A percentile compares a stretch with the other conserved stretches of the same genome.
Conservation (phyloP, 352 stramenopile species). For the Saprolegnia parasitica region DNA sequence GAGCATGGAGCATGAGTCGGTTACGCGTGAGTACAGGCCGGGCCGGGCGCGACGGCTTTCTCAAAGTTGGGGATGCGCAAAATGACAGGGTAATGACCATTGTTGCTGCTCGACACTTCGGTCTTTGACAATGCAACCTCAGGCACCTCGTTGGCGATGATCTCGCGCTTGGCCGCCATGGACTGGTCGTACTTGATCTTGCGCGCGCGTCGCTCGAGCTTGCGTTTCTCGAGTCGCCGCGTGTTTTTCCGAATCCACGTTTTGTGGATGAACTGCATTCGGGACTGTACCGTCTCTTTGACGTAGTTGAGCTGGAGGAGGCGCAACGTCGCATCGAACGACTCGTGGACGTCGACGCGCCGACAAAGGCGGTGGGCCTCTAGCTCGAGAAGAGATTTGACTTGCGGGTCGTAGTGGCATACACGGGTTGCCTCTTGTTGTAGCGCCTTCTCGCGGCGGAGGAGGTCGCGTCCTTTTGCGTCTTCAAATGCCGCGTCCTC, state of each 20-base stretch:
- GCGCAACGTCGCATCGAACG: constrained; percentile 30
- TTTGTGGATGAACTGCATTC: constrained; percentile 55
- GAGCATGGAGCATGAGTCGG: neutral
- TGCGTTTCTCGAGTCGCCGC: constrained; percentile 42
- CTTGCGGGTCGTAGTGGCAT: constrained; percentile 57
- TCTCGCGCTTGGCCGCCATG: constrained; percentile 31
- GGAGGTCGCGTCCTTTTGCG: constrained; percentile 17
- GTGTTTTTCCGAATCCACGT: constrained; percentile 66
- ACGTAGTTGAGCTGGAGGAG: constrained; percentile 55
- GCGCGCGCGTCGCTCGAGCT: constrained; percentile 43
- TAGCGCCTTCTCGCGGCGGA: constrained; percentile 7
- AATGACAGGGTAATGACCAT: neutral
- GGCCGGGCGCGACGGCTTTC: constrained; percentile 29
- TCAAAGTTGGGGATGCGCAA: constrained; percentile 64
- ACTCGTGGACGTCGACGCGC: neutral
- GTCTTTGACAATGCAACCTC: too few species aligned
- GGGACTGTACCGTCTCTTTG: constrained; percentile 46
- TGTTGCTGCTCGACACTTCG: constrained; percentile 32
- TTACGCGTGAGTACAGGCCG: constrained; percentile 19
- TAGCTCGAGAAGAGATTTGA: constrained; percentile 65
- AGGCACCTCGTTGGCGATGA: neutral
- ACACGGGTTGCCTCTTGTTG: constrained; percentile 6
- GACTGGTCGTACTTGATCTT: constrained; percentile 54
- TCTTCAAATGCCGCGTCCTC: constrained; percentile 24
- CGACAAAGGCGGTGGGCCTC: constrained; percentile 46